Evolutionary conservation across 2,329 filamentous ascomycete species (phyloP), one percentile per base, ranked within the genome.

Genomic region (Septoria petroselini): DNA sequence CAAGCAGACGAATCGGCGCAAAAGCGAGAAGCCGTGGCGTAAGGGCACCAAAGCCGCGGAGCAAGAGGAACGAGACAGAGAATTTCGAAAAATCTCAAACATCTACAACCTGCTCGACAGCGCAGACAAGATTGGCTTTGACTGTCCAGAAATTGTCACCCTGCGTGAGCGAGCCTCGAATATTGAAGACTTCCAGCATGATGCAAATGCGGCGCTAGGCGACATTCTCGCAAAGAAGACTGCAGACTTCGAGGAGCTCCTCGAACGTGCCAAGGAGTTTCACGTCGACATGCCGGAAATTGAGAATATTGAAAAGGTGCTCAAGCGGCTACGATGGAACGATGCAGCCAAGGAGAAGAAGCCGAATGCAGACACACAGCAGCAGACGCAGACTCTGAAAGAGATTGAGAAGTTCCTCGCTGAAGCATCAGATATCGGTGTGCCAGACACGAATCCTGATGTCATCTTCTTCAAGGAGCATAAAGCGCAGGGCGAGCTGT

Each of bases 1-100:
- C 61, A 98, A 98, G 74, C 91, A 96, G 73, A 91, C 96, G 71
- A 95, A 94, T 65, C 86, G 93, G 56, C 88, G 91, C 54, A 97
- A 97, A 72, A 95, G 86, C 69, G 91, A 96, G 64, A 93, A 89
- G 65, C 81, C 81, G 37, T 93, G 86, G 82, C 86, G 89, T 58
- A 85, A 82, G 62, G 80, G 83, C 48, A 78, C 84, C 42, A 91
- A 86, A 69, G 59, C 63, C 15, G 81, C 86, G 47, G 91, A 96
- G 64, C 78, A 86, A 61, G 93, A 95, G 70, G 88, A 96, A 66
- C 81, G 82, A 54, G 84, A 88, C 63, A 84, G 84, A 59, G 91
- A 96, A 67, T 78, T 89, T 61, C 88, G 93, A 61, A 94, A 89
- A 65, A 82, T 96, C 58, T 84, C 88, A 60, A 94, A 94, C 66